A percentile compares a stretch with the other conserved stretches of the same genome.
Evolutionary conservation across 441 rosid genomes (phyloP).

Genomic region (Breynia disticha): DNA sequence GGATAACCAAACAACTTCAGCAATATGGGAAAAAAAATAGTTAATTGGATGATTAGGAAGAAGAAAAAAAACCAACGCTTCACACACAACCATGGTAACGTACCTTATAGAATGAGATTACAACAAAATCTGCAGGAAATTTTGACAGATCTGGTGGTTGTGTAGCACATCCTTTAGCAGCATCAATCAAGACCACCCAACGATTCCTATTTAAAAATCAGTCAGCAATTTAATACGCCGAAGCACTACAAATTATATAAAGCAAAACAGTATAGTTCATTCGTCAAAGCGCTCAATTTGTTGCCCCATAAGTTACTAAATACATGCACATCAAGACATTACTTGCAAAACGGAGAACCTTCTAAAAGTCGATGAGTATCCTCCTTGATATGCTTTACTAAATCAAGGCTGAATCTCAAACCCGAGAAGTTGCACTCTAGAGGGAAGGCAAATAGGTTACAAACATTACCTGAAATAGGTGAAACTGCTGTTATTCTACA

Average conservation of each 20-base stretch:
- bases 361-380: constrained; percentile 35
- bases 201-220: constrained; percentile 32
- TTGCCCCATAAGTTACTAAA: background rate
- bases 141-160: constrained; percentile 71
- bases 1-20: constrained; percentile 94
- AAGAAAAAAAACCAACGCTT: background rate
- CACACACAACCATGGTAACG: background rate
- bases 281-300: background rate
- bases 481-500: background rate
- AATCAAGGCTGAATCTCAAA: constrained; percentile 58
- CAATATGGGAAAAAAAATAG: constrained; percentile 21
- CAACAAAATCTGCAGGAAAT: constrained; percentile 90
- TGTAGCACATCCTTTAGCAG: constrained; percentile 91
- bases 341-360: constrained; percentile 55
- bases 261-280: background rate
- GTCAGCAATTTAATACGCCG: background rate
- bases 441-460: constrained; percentile 84
- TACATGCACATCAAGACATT: constrained; percentile 12
- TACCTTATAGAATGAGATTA: constrained; percentile 88
- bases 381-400: constrained; percentile 66
- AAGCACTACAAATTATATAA: background rate
- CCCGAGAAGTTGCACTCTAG: constrained; percentile 99
- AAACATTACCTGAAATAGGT: constrained; percentile 49
- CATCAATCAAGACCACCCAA: constrained; percentile 94
- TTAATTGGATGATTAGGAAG: constrained; percentile 9